A percentile compares a stretch with the other conserved stretches of the same genome.
Conservation (phyloP, 306 rosid genomes). For the Macrotyloma uniflorum region DNA sequence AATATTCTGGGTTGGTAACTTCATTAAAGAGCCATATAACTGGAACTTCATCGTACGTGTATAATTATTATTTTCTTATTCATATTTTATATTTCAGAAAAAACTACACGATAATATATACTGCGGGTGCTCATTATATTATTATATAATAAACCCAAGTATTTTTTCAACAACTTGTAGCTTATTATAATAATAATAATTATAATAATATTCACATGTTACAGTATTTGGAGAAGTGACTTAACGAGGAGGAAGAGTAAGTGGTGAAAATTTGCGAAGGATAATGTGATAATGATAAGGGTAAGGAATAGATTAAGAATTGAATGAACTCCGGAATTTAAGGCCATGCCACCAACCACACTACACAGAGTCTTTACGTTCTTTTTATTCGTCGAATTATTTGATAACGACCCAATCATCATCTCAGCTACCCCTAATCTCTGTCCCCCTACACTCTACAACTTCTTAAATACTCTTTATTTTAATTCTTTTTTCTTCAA, state of each 20-base stretch:
- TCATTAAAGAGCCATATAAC: not conserved
- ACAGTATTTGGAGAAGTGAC: not conserved
- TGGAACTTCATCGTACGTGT: not conserved
- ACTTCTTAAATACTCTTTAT: not conserved
- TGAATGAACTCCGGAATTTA: slow-evolving; percentile 34
- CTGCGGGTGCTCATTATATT: too few species aligned
- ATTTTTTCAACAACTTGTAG: too few species aligned
- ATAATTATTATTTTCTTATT: too few species aligned
- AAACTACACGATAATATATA: too few species aligned
- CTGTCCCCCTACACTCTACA: slow-evolving; percentile 37
- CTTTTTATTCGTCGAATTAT: slow-evolving; percentile 28
- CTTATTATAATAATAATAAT: too few species aligned
- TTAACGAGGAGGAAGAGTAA: slow-evolving; percentile 39
- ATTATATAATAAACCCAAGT: too few species aligned
- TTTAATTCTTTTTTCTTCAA: not conserved
- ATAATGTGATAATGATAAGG: slow-evolving; percentile 19
- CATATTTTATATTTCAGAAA: too few species aligned
- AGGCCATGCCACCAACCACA: slow-evolving; percentile 53
- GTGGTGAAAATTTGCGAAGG: slow-evolving; percentile 2
- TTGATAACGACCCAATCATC: slow-evolving; percentile 40
- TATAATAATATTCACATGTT: too few species aligned
- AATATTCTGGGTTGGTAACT: slow-evolving; percentile 20
- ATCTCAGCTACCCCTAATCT: slow-evolving; percentile 27
- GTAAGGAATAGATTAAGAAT: slow-evolving; percentile 25
- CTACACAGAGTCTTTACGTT: slow-evolving; percentile 25